Conservation (phyloP, 805 yeast species). For the Ogataea dorogensis region DNA sequence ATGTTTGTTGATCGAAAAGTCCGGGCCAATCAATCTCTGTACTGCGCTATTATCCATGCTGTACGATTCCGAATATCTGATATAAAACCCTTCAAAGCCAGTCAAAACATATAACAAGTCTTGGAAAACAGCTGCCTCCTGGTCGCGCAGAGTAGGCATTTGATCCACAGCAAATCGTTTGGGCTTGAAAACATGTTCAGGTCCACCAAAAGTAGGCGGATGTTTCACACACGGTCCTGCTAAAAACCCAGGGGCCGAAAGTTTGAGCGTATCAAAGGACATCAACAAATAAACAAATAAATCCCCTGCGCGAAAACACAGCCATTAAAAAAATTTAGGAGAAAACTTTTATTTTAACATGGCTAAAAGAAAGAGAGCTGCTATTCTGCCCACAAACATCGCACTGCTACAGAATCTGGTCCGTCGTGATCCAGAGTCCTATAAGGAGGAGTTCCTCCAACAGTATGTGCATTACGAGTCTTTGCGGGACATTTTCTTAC, state of each 20-base stretch:
- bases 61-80: slow-evolving; percentile 63
- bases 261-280: slow-evolving; percentile 15
- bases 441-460: slow-evolving; percentile 88
- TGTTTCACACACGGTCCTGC: slow-evolving; percentile 21
- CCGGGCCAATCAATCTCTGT: slow-evolving; percentile 63
- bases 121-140: slow-evolving; percentile 68
- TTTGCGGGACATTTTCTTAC: slow-evolving; percentile 77
- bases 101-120: slow-evolving; percentile 68
- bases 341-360: slow-evolving; percentile 36
- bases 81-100: slow-evolving; percentile 76
- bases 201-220: slow-evolving; percentile 21
- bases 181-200: slow-evolving; percentile 15
- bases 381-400: slow-evolving; percentile 88
- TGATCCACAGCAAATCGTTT: slow-evolving; percentile 43
- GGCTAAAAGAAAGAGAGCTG: slow-evolving; percentile 90
- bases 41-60: slow-evolving; percentile 40
- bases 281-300: slow-evolving; percentile 8
- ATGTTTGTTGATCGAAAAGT: slow-evolving; percentile 65
- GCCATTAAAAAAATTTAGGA: slow-evolving; percentile 12
- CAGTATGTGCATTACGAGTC: slow-evolving; percentile 94
- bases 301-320: slow-evolving; percentile 3
- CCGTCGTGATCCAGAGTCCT: slow-evolving; percentile 90
- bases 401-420: slow-evolving; percentile 89
- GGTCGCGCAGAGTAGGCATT: slow-evolving; percentile 49
- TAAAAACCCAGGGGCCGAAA: slow-evolving; percentile 7